Evolutionary conservation across 202 grass and related monocot species (phyloP), one percentile per base, ranked within the genome.

Genomic region (Bolboschoenoplectus hybrid): DNA sequence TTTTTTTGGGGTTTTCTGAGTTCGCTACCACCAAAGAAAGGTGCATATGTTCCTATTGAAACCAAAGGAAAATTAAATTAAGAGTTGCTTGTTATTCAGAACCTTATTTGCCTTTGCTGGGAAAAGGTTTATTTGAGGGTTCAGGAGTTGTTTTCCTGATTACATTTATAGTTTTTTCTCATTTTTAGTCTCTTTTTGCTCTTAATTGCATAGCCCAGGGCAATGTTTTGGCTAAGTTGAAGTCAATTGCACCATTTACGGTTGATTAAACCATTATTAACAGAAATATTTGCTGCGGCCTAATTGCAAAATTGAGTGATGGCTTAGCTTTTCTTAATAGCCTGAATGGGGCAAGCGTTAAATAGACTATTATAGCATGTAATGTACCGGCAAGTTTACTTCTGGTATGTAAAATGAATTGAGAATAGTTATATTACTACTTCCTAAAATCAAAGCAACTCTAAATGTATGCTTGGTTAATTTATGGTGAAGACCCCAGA

Each of bases 401-500:
- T 76, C 49, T 9, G 11, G 50, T n/a, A 39, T 78, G 35, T 57
- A 17, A 78, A 72, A 39, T 60, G 16, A 60, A 43, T 20, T 19
- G 53, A 80, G 53, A 84, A 58, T 70, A 53, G 63, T 68, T 39
- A 3, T 52, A 55, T 40, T 84, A 3, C 81, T 57, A 57, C 34
- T 67, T 50, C 40, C 65, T 71, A 74, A 74, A 45, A 38, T 8
- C 17, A 38, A 82, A 70, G 13, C 6, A 60, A 72, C 26, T 67
- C 63, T 32, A 62, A 63, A 62, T 88, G 5, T 70, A 36, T 56
- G 45, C 6, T 56, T 49, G 49, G 72, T 26, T 45, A 13, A 38
- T 85, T 67, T 89, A 14, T 72, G 38, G 19, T 50, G 26, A 11
- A 89, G 88, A 86, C 36, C 19, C 83, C 76, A 35, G 88, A 89